A percentile compares a stretch with the other conserved stretches of the same genome.
Conservation (phyloP, 805 yeast species). For the Metschnikowia anglica region DNA sequence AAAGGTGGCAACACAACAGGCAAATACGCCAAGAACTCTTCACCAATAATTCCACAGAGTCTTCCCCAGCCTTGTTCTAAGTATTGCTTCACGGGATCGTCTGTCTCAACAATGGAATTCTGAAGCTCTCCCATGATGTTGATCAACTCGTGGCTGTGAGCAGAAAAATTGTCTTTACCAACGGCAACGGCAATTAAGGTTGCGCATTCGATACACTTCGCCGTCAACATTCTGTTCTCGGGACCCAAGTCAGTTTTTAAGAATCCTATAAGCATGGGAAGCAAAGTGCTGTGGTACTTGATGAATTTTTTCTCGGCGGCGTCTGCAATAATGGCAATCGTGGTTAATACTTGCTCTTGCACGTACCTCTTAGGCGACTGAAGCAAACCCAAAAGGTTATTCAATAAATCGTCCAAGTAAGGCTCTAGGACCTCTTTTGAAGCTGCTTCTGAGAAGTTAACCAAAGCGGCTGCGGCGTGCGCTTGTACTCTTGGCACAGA, state of each 20-base stretch:
- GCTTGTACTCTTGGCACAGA: constrained; percentile 93
- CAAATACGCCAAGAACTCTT: constrained; percentile 79
- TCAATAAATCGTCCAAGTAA: constrained; percentile 78
- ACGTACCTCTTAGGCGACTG: constrained; percentile 89
- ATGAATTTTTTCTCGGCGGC: constrained; percentile 86
- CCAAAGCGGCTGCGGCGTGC: constrained; percentile 98
- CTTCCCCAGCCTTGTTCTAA: constrained; percentile 97
- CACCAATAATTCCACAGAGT: constrained; percentile 80
- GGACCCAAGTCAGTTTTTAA: constrained; percentile 74
- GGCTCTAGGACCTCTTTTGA: constrained; percentile 85
- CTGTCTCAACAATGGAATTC: constrained; percentile 54
- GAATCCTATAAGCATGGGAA: constrained; percentile 83
- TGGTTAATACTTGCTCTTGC: constrained; percentile 95
- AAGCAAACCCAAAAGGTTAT: constrained; percentile 69
- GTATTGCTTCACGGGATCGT: constrained; percentile 84
- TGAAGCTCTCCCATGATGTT: constrained; percentile 73
- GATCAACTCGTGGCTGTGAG: constrained; percentile 72
- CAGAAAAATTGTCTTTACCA: constrained; percentile 82
- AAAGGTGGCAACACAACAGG: constrained; percentile 89
- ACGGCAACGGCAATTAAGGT: constrained; percentile 93
- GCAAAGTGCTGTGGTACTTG: constrained; percentile 90
- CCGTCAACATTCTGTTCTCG: constrained; percentile 77
- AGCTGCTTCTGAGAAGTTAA: constrained; percentile 92
- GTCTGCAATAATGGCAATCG: constrained; percentile 96
- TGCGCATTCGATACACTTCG: constrained; percentile 94